Base-by-base conservation (phyloP, 192 early-diverging fungal genomes). In the Backusella circina region DNA sequence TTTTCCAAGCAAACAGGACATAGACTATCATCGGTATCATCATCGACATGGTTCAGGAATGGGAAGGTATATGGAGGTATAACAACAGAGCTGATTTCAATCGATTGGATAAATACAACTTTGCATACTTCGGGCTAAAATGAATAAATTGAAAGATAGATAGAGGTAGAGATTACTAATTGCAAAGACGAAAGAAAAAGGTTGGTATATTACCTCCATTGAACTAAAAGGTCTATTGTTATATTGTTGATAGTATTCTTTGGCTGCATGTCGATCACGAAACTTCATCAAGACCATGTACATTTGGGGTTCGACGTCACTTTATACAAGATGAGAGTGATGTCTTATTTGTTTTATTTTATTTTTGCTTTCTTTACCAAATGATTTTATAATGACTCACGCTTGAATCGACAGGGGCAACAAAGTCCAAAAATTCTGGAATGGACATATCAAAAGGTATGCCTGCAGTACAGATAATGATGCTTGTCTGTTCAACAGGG, bases 1-100 rank as follows among this genome's bases (percentile, higher is more conserved):
- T 93, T 84, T 75, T 99, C 98, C 36, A 99, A 84, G 77, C 98
- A 99, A 9, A 99, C 96, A 2, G 98, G 97, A 76, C 98, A 99
- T 0, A 93, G 94, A 5, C 96, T 96, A 12, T 97, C 80, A 79
- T 97, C 94, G 21, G 32, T 21, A 47, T 73, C 73, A 35, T 51
- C 51, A 15, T 83, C 75, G 9, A 88, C 74, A 5, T 90, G 86
- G 51, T 88, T 76, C 38, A 86, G 71, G 54, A 85, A 84, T 6
- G 85, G 85, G 64, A 93, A 91, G 0, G 88, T 84, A 67, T 90
- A 87, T 0, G 88, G 85, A 6, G 91, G 89, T 64, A 90, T 87
- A 6, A 79, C 83, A 35, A 80, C 75, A 7, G 85, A 85, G 44
- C 93, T 85, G 61, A 96, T 92, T 30, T 90, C 87, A 12, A 97